Evolutionary conservation across 164 flowering plant species (phyloP).

Genomic region (Piper longum): DNA sequence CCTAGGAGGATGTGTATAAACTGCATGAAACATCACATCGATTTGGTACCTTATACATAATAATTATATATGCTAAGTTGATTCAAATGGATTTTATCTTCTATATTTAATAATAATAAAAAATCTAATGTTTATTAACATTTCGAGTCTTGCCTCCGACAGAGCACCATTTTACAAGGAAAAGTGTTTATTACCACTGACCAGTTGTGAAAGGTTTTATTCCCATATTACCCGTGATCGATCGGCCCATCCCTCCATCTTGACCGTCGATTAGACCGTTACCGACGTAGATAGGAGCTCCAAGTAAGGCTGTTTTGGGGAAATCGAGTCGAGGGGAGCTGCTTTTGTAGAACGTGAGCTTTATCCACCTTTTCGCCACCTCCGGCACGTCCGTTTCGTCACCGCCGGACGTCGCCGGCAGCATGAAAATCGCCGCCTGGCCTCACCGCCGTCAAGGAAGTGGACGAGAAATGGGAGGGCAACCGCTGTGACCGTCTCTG

Average conservation of each 20-base stretch:
- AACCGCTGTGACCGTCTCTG: too few species aligned
- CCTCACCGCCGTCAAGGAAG: neutral
- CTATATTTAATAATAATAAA: too few species aligned
- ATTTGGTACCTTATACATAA: too few species aligned
- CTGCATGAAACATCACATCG: too few species aligned
- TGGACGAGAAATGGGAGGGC: too few species aligned
- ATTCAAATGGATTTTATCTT: too few species aligned
- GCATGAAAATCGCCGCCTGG: neutral
- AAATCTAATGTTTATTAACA: too few species aligned
- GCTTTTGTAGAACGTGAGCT: neutral
- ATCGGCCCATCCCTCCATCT: neutral
- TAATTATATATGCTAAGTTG: too few species aligned
- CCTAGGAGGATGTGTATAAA: too few species aligned
- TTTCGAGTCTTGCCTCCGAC: too few species aligned
- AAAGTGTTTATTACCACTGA: too few species aligned
- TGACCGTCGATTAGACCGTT: neutral
- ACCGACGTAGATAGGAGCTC: neutral
- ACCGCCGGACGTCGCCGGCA: neutral
- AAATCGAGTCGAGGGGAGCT: neutral
- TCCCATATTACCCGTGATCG: neutral
- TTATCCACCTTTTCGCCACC: neutral
- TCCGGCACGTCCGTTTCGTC: neutral
- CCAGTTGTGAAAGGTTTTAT: neutral
- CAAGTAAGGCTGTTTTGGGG: neutral
- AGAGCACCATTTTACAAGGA: too few species aligned